Percentiles rank a stretch among this genome's conserved stretches.
phyloP scores from a whole-genome alignment of 208 protist species.

The Trypanosoma rangeli region DNA sequence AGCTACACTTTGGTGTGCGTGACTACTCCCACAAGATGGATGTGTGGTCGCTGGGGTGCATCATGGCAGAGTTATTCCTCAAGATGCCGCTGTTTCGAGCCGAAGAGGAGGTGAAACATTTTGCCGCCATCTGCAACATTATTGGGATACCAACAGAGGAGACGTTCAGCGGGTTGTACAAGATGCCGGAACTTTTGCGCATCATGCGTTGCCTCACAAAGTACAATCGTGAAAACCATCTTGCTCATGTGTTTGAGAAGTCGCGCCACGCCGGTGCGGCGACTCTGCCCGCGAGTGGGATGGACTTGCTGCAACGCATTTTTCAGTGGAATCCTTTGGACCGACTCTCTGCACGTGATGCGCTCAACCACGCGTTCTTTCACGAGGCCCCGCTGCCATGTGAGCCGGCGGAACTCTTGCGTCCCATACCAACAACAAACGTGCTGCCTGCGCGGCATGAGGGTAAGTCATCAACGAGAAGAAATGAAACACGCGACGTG shows the following conservation, averaged over 20 bases:
- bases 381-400: slow-evolving; percentile 65
- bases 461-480: not conserved
- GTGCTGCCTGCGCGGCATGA: not conserved
- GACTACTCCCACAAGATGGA: slow-evolving; percentile 94
- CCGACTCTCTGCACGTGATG: slow-evolving; percentile 72
- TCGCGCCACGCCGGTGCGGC: slow-evolving; percentile 15
- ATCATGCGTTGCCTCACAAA: slow-evolving; percentile 56
- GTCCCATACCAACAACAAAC: slow-evolving; percentile 46
- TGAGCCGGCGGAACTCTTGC: slow-evolving; percentile 55
- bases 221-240: slow-evolving; percentile 55
- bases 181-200: slow-evolving; percentile 44
- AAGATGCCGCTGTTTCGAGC: slow-evolving; percentile 96
- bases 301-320: slow-evolving; percentile 71
- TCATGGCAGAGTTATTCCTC: slow-evolving; percentile 98
- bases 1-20: slow-evolving; percentile 87
- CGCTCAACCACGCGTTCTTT: slow-evolving; percentile 84
- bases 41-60: slow-evolving; percentile 96
- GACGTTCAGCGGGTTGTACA: slow-evolving; percentile 75
- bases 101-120: slow-evolving; percentile 83
- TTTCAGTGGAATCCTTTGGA: slow-evolving; percentile 78
- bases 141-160: slow-evolving; percentile 94
- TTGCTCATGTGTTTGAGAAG: slow-evolving; percentile 47
- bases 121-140: slow-evolving; percentile 86
- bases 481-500: not conserved
- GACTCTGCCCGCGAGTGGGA: slow-evolving; percentile 43